Base-by-base conservation (phyloP, 495 filamentous ascomycete species). In the Xylaria venustula region DNA sequence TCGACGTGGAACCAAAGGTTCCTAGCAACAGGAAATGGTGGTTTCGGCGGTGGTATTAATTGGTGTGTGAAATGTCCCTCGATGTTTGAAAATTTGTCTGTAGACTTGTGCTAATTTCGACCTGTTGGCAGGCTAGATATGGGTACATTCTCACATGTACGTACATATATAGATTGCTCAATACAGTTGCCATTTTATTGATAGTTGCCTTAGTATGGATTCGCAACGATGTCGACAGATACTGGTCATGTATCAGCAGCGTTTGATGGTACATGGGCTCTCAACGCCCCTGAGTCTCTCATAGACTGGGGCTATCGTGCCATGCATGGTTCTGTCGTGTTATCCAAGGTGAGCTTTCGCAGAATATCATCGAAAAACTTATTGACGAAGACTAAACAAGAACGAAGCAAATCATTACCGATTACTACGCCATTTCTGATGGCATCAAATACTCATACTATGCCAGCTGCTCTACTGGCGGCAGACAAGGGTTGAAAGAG, bases 11-110 rank as follows among this genome's bases (percentile, higher is more conserved):
- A 71, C 26, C 78, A 80, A 7, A 76, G 82, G 5, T 81, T 85
- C 62, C 46, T 85, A 42, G 74, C 76, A 9, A 86, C 83, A 0
- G 84, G 84, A 2, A 85, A 85, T 61, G 82, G 83, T 5, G 84
- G 83, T 23, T 73, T 83, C 26, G 77, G 75, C 55, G 83, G 84
- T 9, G 85, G 84, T 76, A 75, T 68, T 20, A 71, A 70, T 37
- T 75, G 71, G 55, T 67, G 64, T 32, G 64, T 45, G 23, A n/a
- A 30, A 22, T 3, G 17, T 37, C 50, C 17, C 37, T 28, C n/a
- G n/a, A n/a, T n/a, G n/a, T n/a, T n/a, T n/a, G n/a, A n/a, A n/a
- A n/a, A n/a, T n/a, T n/a, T n/a, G n/a, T n/a, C n/a, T n/a, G n/a
- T n/a, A n/a, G n/a, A n/a, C n/a, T n/a, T n/a, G n/a, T n/a, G n/a